Percentiles rank a stretch among this genome's conserved stretches.
phyloP scores from a whole-genome alignment of 768 basidiomycete genomes.

The Lactarius hatsudake region DNA sequence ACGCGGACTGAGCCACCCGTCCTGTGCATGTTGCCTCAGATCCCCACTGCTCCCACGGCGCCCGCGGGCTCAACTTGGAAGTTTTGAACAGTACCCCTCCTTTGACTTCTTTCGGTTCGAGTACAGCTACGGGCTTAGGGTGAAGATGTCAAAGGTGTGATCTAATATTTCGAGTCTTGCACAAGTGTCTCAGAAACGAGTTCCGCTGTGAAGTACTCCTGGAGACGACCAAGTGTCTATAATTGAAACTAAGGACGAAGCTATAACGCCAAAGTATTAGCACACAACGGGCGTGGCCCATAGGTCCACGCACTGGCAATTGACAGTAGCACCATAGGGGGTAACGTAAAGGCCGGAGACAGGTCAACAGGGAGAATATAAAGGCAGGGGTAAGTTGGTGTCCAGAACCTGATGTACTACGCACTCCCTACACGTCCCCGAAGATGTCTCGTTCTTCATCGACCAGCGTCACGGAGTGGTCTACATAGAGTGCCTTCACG shows the following conservation, averaged over 20 bases:
- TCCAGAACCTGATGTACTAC: slow-evolving; percentile 46
- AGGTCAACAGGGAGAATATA: slow-evolving; percentile 79
- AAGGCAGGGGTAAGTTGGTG: slow-evolving; percentile 65
- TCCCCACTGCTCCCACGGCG: slow-evolving; percentile 78
- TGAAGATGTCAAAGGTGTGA: slow-evolving; percentile 55
- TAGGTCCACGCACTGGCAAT: slow-evolving; percentile 19
- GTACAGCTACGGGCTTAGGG: slow-evolving; percentile 13
- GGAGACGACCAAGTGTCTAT: slow-evolving; percentile 80
- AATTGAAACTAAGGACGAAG: slow-evolving; percentile 62
- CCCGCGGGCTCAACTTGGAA: slow-evolving; percentile 76
- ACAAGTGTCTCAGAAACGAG: slow-evolving; percentile 55
- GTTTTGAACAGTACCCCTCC: slow-evolving; percentile 34
- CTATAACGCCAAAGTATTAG: slow-evolving; percentile 36
- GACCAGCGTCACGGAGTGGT: slow-evolving; percentile 49
- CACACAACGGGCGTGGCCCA: neutral
- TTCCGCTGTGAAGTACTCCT: slow-evolving; percentile 83
- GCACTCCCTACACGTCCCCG: slow-evolving; percentile 13
- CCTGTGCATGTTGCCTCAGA: slow-evolving; percentile 72
- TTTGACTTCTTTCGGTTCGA: slow-evolving; percentile 33
- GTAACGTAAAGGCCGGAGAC: slow-evolving; percentile 83
- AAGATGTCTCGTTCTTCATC: slow-evolving; percentile 34
- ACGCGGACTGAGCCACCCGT: slow-evolving; percentile 64
- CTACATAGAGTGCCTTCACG: slow-evolving; percentile 62
- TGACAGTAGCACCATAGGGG: slow-evolving; percentile 68
- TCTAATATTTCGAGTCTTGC: slow-evolving; percentile 50